Conservation (phyloP, 2,329 filamentous ascomycete species). For the Neopestalotiopsis sp. region DNA sequence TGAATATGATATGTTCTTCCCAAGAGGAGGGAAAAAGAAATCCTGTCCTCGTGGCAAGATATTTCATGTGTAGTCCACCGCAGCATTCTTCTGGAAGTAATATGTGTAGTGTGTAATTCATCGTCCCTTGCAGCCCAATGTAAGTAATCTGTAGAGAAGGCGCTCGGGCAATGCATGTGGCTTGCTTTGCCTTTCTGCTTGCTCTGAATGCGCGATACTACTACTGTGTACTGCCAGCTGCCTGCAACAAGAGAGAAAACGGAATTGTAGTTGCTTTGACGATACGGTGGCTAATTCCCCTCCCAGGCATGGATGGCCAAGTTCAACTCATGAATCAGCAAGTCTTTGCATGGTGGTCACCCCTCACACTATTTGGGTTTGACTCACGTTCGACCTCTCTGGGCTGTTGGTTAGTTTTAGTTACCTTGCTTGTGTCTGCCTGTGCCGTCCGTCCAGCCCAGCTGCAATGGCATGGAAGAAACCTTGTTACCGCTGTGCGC, state of each 20-base stretch:
- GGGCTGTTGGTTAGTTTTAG: not conserved
- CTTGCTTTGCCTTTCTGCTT: not conserved
- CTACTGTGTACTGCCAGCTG: not conserved
- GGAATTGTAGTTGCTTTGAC: not conserved
- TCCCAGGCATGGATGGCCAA: not conserved
- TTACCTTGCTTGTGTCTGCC: not conserved
- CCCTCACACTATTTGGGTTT: not conserved
- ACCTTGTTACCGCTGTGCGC: not conserved
- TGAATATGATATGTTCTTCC: not conserved
- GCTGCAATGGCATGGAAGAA: not conserved
- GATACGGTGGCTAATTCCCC: not conserved
- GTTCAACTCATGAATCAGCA: not conserved
- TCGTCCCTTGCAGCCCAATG: not conserved
- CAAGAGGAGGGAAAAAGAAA: not conserved
- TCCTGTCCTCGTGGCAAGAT: not conserved
- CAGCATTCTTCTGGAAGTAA: not conserved
- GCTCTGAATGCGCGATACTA: too few species aligned
- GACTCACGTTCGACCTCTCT: not conserved
- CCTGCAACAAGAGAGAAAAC: not conserved
- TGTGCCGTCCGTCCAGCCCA: not conserved
- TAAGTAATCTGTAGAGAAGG: not conserved
- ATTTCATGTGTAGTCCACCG: not conserved
- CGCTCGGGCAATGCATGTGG: not conserved
- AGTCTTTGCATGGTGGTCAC: not conserved
- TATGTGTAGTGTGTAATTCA: too few species aligned